Percentiles rank a stretch among this genome's conserved stretches.
Evolutionary conservation across 768 basidiomycete genomes (phyloP).

Genomic region (Suillus weaverae): DNA sequence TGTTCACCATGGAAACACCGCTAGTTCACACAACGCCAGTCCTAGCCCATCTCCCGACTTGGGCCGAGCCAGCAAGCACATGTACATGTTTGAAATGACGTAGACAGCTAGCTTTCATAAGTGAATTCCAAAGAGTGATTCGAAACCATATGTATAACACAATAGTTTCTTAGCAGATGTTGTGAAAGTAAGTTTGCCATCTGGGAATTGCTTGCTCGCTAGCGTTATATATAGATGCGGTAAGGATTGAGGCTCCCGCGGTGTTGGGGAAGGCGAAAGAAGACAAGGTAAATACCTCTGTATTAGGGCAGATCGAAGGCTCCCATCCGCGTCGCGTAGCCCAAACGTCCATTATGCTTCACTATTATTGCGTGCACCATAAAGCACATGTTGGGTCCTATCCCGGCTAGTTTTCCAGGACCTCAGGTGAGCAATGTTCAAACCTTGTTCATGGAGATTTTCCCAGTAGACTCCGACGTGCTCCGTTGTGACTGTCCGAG

Average conservation of each 20-base stretch:
- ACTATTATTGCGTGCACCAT: neutral
- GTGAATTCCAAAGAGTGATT: neutral
- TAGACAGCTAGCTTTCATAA: neutral
- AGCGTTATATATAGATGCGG: neutral
- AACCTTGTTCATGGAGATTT: neutral
- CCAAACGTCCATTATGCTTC: neutral
- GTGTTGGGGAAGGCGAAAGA: neutral
- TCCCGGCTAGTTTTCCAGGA: neutral
- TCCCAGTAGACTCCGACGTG: neutral
- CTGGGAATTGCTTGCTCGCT: neutral
- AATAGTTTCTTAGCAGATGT: neutral
- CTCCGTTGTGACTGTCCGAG: neutral
- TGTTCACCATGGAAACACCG: slow-evolving; percentile 1
- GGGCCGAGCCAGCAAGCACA: neutral
- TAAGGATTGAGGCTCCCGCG: neutral
- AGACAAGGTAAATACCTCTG: neutral
- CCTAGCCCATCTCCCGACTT: neutral
- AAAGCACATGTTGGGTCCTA: neutral
- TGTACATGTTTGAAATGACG: neutral
- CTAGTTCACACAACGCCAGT: neutral
- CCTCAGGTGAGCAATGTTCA: neutral
- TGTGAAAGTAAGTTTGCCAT: neutral
- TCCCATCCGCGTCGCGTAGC: neutral
- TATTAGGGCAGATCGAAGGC: neutral
- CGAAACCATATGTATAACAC: neutral